A percentile compares a stretch with the other conserved stretches of the same genome.
These are phyloP conservation scores for Neolentinus lepideus DNA, from an alignment of 1,284 basidiomycete genomes.

Conservation along the genomic window DNA sequence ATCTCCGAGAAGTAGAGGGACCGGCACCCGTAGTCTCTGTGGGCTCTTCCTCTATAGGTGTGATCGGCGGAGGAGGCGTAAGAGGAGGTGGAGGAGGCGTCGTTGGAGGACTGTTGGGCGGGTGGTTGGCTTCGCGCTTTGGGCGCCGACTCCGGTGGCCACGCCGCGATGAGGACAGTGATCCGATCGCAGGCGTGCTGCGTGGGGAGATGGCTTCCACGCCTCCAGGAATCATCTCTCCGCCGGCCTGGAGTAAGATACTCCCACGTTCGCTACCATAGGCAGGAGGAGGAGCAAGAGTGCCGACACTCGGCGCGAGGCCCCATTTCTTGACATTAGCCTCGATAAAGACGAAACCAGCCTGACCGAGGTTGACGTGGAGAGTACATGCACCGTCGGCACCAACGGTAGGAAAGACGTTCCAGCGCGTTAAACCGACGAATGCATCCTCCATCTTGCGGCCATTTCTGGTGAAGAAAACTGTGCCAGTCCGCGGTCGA, in stretches of 20 bases:
- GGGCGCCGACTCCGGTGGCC: slow-evolving; percentile 22
- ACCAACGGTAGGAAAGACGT: slow-evolving; percentile 92
- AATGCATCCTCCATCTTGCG: slow-evolving; percentile 94
- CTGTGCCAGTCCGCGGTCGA: slow-evolving; percentile 88
- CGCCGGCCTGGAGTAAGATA: slow-evolving; percentile 87
- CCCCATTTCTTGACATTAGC: slow-evolving; percentile 99
- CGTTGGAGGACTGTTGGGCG: slow-evolving; percentile 35
- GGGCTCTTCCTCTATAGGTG: slow-evolving; percentile 63
- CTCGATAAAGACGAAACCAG: slow-evolving; percentile 96
- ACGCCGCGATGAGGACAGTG: slow-evolving; percentile 47
- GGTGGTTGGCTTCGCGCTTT: slow-evolving; percentile 27
- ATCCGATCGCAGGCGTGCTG: slow-evolving; percentile 39
- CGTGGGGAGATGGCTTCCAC: slow-evolving; percentile 28
- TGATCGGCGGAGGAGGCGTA: slow-evolving; percentile 71
- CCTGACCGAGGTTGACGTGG: slow-evolving; percentile 93
- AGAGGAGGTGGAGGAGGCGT: slow-evolving; percentile 35
- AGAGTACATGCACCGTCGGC: slow-evolving; percentile 92
- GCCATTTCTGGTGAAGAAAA: slow-evolving; percentile 95
- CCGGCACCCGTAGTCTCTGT: slow-evolving; percentile 32
- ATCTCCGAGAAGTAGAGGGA: slow-evolving; percentile 42
- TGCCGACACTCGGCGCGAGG: slow-evolving; percentile 89
- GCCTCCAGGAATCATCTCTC: slow-evolving; percentile 40
- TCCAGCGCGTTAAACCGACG: slow-evolving; percentile 80
- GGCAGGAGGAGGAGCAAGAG: slow-evolving; percentile 90
- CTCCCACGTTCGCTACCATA: slow-evolving; percentile 94